Conservation (phyloP, 192 early-diverging fungal species). For the Umbelopsis sp. region DNA sequence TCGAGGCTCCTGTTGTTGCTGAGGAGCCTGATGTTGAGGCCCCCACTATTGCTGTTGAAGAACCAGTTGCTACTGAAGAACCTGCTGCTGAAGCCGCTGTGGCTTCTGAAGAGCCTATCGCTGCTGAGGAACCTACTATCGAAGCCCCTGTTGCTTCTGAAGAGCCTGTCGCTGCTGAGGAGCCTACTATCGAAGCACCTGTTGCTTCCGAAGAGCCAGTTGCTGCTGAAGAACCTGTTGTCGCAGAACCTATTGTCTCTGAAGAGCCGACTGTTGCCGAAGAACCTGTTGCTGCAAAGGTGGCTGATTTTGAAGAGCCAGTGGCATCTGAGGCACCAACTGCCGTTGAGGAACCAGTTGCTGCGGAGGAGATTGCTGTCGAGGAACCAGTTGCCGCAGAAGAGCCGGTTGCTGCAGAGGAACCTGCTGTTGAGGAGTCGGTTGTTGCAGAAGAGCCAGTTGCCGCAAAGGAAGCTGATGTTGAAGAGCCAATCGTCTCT, state of each 20-base stretch:
- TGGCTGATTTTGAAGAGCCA: not conserved
- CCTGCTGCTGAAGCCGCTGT: not conserved
- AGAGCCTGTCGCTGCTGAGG: not conserved
- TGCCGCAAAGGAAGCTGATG: not conserved
- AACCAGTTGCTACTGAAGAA: not conserved
- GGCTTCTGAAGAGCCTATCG: not conserved
- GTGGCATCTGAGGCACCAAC: not conserved
- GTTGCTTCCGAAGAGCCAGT: no score
- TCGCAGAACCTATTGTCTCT: not conserved
- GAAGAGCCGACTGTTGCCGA: not conserved
- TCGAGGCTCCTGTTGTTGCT: not conserved
- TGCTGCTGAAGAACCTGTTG: not conserved
- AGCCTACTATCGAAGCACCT: not conserved
- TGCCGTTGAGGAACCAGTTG: not conserved
- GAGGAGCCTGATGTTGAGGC: conserved; percentile 2
- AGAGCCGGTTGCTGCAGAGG: not conserved
- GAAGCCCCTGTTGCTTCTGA: not conserved
- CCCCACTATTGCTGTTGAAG: not conserved
- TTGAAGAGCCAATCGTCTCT: not conserved
- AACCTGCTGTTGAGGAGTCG: not conserved
- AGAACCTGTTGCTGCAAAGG: not conserved
- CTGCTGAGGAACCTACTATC: not conserved
- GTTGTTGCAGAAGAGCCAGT: not conserved
- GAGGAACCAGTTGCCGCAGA: not conserved
- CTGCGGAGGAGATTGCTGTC: not conserved